phyloP scores from a whole-genome alignment of 371 early-diverging fungal species.

The Rhizoclosmatium hyalinum region DNA sequence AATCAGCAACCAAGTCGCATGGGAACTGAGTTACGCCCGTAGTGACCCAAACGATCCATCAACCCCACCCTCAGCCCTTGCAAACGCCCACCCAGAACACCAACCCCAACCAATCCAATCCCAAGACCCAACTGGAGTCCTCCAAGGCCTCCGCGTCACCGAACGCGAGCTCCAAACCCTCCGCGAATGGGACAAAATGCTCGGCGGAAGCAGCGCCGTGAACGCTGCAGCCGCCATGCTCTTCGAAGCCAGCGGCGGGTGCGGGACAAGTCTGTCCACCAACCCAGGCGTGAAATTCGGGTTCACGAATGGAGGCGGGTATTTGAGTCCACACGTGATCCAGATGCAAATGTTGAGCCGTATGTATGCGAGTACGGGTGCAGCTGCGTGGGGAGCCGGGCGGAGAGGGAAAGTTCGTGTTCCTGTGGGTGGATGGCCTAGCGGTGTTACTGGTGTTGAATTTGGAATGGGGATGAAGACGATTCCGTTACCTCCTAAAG shows the following conservation, averaged over 20 bases:
- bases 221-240: slow-evolving; percentile 17
- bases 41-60: slow-evolving; percentile 12
- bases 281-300: background rate
- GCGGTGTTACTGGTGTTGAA: slow-evolving; percentile 15
- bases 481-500: background rate
- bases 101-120: background rate
- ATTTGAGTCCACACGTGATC: slow-evolving; percentile 27
- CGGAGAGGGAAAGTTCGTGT: slow-evolving; percentile 25
- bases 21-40: slow-evolving; percentile 34
- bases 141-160: background rate
- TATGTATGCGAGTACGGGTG: slow-evolving; percentile 24
- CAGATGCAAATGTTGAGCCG: slow-evolving; percentile 27
- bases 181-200: slow-evolving; percentile 23
- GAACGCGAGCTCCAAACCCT: slow-evolving; percentile 24
- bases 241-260: slow-evolving; percentile 1
- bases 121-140: slow-evolving; percentile 1
- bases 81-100: background rate
- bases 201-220: slow-evolving; percentile 20
- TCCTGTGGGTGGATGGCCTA: slow-evolving; percentile 37
- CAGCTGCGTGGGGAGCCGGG: slow-evolving; percentile 28
- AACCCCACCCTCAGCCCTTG: background rate
- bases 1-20: slow-evolving; percentile 26
- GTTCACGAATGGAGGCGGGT: slow-evolving; percentile 7
- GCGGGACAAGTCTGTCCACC: background rate
- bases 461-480: slow-evolving; percentile 34